phyloP scores from a whole-genome alignment of 768 basidiomycete genomes.

The Podaxis sp. region DNA sequence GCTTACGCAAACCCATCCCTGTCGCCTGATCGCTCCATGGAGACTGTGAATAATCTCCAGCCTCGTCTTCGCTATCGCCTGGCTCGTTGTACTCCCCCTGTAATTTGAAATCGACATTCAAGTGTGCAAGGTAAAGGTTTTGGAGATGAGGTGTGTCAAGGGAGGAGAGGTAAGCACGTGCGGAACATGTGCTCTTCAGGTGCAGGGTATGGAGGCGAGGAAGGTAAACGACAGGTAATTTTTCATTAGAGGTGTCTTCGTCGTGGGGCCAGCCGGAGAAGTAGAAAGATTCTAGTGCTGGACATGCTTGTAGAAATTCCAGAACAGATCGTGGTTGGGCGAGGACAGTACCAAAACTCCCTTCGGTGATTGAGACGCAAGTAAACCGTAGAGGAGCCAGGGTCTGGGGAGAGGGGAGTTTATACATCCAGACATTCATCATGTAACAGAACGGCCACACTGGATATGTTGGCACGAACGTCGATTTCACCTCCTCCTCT shows the following conservation, averaged over 20 bases:
- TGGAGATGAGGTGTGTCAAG: conserved; percentile 60
- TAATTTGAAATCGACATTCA: conserved; percentile 63
- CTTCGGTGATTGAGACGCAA: conserved; percentile 57
- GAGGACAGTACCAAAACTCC: conserved; percentile 33
- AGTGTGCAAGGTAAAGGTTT: conserved; percentile 61
- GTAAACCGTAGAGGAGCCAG: conserved; percentile 56
- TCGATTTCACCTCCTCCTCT: conserved; percentile 28
- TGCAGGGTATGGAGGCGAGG: conserved; percentile 58
- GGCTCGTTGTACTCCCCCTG: conserved; percentile 41
- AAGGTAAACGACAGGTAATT: conserved; percentile 48
- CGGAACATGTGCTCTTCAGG: conserved; percentile 58
- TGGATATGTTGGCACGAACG: conserved; percentile 34
- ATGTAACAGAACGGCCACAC: conserved; percentile 27
- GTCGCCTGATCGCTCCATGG: conserved; percentile 77
- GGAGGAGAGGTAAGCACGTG: conserved; percentile 64
- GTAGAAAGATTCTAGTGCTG: conserved; percentile 58
- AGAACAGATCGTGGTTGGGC: conserved; percentile 52
- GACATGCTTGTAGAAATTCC: conserved; percentile 60
- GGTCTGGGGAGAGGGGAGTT: conserved; percentile 45
- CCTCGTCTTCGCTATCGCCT: conserved; percentile 77
- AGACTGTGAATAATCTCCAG: conserved; percentile 71
- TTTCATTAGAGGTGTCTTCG: conserved; percentile 24
- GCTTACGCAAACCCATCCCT: conserved; percentile 73
- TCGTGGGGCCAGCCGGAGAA: conserved; percentile 54
- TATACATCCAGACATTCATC: conserved; percentile 50